Evolutionary conservation across 768 basidiomycete genomes (phyloP).

Genomic region (Rubroboletus pulcherrimus): DNA sequence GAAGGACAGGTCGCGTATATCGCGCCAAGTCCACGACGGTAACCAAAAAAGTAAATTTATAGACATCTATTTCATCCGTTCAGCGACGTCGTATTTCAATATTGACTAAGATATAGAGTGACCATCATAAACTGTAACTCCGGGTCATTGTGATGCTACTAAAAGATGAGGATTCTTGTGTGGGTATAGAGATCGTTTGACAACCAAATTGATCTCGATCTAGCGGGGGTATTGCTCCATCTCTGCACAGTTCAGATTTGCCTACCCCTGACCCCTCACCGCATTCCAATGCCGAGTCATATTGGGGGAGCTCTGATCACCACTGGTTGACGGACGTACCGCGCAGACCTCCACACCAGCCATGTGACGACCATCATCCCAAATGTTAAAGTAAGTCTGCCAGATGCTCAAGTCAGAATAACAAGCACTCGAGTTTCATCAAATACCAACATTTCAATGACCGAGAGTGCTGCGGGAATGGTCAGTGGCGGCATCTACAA

Average conservation of each 20-base stretch:
- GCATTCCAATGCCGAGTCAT: constrained; percentile 10
- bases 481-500: not conserved
- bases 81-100: not conserved
- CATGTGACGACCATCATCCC: constrained; percentile 48
- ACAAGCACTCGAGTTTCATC: not conserved
- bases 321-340: constrained; percentile 33
- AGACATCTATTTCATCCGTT: too few relatives aligned
- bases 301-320: constrained; percentile 23
- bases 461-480: constrained; percentile 38
- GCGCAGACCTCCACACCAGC: constrained; percentile 51
- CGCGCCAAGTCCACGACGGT: too few relatives aligned
- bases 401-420: constrained; percentile 9
- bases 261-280: constrained; percentile 1
- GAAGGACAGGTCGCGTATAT: too few relatives aligned
- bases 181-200: not conserved
- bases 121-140: constrained; percentile 4
- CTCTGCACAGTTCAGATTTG: constrained; percentile 5
- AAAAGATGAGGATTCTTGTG: not conserved
- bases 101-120: not conserved
- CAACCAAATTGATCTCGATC: not conserved
- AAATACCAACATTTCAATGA: constrained; percentile 48
- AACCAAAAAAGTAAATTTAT: too few relatives aligned
- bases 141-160: not conserved
- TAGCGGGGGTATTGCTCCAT: not conserved
- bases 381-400: constrained; percentile 44